Evolutionary conservation across 2,329 filamentous ascomycete genomes (phyloP).

Genomic region (Dactylellina haptotyla): DNA sequence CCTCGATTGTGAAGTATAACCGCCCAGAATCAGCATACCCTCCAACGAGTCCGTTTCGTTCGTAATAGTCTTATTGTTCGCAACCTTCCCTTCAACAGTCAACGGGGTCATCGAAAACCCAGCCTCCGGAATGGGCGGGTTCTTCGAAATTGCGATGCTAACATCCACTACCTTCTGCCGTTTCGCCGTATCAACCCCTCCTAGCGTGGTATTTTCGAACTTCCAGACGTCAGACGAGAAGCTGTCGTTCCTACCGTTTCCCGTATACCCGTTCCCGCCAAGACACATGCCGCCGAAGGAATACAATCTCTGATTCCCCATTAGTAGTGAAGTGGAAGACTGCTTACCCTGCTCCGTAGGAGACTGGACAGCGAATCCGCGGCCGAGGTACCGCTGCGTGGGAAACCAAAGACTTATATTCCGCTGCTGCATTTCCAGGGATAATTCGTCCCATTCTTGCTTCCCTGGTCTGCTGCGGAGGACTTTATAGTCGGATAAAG

Average conservation of each 20-base stretch:
- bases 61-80: constrained; percentile 13
- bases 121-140: constrained; percentile 56
- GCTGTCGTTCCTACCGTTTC: constrained; percentile 21
- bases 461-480: constrained; percentile 4
- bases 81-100: constrained; percentile 17
- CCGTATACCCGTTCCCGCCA: background rate
- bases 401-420: constrained; percentile 31
- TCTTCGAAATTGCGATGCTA: constrained; percentile 31
- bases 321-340: background rate
- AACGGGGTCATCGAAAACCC: constrained; percentile 55
- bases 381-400: constrained; percentile 21
- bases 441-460: constrained; percentile 12
- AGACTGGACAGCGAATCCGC: constrained; percentile 15
- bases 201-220: constrained; percentile 25
- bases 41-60: constrained; percentile 2
- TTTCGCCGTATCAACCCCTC: background rate
- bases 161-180: background rate
- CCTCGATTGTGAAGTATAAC: constrained; percentile 52
- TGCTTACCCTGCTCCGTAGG: background rate
- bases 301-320: constrained; percentile 12
- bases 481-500: constrained; percentile 15
- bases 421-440: constrained; percentile 10
- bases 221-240: constrained; percentile 51
- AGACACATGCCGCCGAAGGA: constrained; percentile 47
- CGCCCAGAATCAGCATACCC: constrained; percentile 55